Percentiles rank a stretch among this genome's conserved stretches.
Evolutionary conservation across 1,284 basidiomycete species (phyloP).

Genomic region (Athelia psychrophila): DNA sequence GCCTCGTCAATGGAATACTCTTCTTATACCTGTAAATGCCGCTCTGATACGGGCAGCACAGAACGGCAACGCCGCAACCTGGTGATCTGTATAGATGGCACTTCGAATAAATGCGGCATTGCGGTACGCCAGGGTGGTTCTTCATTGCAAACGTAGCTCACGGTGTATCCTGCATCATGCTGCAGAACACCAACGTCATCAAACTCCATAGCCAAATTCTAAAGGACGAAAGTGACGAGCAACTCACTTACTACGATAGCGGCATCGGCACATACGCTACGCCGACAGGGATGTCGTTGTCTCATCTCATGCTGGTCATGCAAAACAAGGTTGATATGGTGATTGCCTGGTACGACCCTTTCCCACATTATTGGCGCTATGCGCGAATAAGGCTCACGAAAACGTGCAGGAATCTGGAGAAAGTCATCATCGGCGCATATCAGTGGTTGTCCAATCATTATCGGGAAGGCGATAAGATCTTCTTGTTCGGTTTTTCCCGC

Average conservation of each 20-base stretch:
- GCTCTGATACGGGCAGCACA: too few relatives aligned
- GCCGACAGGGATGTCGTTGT: conserved; percentile 14
- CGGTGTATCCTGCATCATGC: neutral
- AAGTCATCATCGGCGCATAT: conserved; percentile 30
- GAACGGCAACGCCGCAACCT: too few relatives aligned
- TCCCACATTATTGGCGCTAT: too few relatives aligned
- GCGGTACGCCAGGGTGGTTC: too few relatives aligned
- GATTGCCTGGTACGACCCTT: conserved; percentile 22
- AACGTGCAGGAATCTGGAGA: conserved; percentile 27
- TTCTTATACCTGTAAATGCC: too few relatives aligned
- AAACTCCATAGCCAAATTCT: conserved; percentile 15
- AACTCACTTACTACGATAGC: conserved; percentile 32
- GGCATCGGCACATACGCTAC: conserved; percentile 32
- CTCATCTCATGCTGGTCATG: conserved; percentile 14
- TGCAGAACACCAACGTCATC: conserved; percentile 18
- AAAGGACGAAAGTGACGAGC: conserved; percentile 9
- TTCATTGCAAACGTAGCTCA: neutral
- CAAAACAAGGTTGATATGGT: conserved; percentile 20
- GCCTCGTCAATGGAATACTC: too few relatives aligned
- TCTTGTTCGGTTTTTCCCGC: conserved; percentile 36
- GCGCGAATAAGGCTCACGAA: neutral
- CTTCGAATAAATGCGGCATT: neutral
- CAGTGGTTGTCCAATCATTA: conserved; percentile 34
- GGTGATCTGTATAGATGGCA: neutral
- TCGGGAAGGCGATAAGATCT: conserved; percentile 28